A percentile compares a stretch with the other conserved stretches of the same genome.
phyloP scores from a whole-genome alignment of 208 protist species.

The Trypanosoma boissoni region DNA sequence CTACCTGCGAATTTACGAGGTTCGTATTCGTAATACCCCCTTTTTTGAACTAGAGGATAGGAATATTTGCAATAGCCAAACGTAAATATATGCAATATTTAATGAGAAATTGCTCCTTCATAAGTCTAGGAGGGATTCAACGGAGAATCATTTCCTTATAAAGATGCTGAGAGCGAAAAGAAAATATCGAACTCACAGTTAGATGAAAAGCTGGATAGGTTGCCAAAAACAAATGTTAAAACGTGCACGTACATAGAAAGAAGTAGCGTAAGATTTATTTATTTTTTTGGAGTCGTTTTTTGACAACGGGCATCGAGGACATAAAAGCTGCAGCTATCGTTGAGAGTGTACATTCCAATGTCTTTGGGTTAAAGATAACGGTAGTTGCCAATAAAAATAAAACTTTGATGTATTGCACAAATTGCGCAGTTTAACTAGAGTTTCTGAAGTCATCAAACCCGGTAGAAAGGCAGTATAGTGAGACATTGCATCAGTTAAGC shows the following conservation, averaged over 20 bases:
- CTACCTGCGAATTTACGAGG: slow-evolving; percentile 5
- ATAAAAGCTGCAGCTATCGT: slow-evolving; percentile 13
- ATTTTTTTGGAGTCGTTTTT: slow-evolving; percentile 17
- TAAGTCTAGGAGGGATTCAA: slow-evolving; percentile 1
- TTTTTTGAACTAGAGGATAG: slow-evolving; percentile 8
- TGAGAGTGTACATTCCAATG: slow-evolving; percentile 22
- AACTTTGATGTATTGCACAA: slow-evolving; percentile 7
- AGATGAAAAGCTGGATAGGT: slow-evolving; percentile 5
- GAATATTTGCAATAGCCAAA: slow-evolving; percentile 16
- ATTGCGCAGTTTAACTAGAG: not conserved
- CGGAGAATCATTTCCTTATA: slow-evolving; percentile 1
- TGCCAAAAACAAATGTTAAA: slow-evolving; percentile 15
- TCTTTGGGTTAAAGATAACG: not conserved
- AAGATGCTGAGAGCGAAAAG: slow-evolving; percentile 16
- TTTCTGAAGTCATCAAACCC: slow-evolving; percentile 12
- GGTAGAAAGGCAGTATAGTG: slow-evolving; percentile 21
- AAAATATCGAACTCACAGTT: slow-evolving; percentile 22
- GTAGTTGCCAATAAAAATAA: slow-evolving; percentile 3
- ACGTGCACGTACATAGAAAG: slow-evolving; percentile 24
- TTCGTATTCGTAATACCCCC: not conserved
- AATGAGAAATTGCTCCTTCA: slow-evolving; percentile 9
- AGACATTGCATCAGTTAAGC: slow-evolving; percentile 9
- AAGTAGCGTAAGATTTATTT: slow-evolving; percentile 19
- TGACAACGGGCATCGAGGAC: slow-evolving; percentile 9
- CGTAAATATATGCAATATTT: slow-evolving; percentile 13